Conservation (phyloP, 768 basidiomycete species). For the Cystobasidium tubakii region DNA sequence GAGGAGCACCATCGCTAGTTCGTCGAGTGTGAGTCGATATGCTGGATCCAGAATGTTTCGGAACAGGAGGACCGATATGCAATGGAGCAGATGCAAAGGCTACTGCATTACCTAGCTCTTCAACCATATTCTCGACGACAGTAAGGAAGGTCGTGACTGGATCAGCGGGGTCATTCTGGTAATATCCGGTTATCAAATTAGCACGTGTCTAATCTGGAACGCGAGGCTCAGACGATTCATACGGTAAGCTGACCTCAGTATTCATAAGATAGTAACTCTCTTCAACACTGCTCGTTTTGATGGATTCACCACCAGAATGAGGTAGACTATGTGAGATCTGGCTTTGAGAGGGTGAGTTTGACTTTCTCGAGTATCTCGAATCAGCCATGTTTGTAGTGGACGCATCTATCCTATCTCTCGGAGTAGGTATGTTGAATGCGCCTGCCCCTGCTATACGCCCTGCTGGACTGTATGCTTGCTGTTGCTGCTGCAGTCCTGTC, state of each 20-base stretch:
- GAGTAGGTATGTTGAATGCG: not conserved
- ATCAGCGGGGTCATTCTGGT: constrained; percentile 16
- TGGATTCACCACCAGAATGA: constrained; percentile 26
- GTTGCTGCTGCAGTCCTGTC: not conserved
- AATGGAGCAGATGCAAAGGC: constrained; percentile 30
- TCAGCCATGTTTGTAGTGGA: constrained; percentile 23
- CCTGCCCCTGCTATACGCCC: not conserved
- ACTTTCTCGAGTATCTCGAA: constrained; percentile 24
- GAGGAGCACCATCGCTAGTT: not conserved
- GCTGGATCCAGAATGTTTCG: not conserved
- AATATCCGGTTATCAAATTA: not conserved
- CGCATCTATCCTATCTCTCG: constrained; percentile 14
- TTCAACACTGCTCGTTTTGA: constrained; percentile 18
- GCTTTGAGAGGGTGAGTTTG: constrained; percentile 7
- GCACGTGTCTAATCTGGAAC: not conserved
- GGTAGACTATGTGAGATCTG: not conserved
- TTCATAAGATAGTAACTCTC: constrained; percentile 34
- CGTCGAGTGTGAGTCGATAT: not conserved
- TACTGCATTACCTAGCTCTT: constrained; percentile 33
- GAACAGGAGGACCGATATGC: not conserved
- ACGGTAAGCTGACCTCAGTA: constrained; percentile 3
- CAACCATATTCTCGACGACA: constrained; percentile 28
- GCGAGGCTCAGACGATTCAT: not conserved
- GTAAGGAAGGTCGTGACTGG: constrained; percentile 26
- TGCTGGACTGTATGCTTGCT: not conserved